Base-by-base conservation (phyloP, 805 yeast species). In the Zygosaccharomyces bailii region DNA sequence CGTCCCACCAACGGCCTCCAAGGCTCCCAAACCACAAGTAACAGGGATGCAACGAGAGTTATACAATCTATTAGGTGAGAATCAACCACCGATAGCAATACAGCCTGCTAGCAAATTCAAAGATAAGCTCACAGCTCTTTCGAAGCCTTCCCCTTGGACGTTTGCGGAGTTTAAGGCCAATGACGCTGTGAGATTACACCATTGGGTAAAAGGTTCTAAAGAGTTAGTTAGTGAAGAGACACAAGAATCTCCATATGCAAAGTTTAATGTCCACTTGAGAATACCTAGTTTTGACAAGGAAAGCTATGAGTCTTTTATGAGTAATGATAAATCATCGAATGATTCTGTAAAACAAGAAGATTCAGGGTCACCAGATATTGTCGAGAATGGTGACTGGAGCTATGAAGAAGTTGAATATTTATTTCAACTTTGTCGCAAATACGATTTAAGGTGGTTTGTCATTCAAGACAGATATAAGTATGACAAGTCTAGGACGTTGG, bases 21-120 rank as follows among this genome's bases (percentile, higher is more conserved):
- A 32, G 13, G 44, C 48, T 5, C 46, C 54, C 17, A 60, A 55
- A 36, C 60, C 55, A 11, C 61, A 54, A 37, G 63, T 73, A 35
- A 70, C 80, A 1, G 96, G 96, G 19, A 84, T 91, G 79, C 90
- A 86, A 50, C 76, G 98, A 54, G 99, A 93, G 62, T 70, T 93
- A 43, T 90, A 84, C 65, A 85, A 84, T 52, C 73, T 95, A 42
- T 70, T 93, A 32, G 99, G 99, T 4, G 90, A 93, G 31, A 88
- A 88, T 63, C 80, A 95, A 1, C 96, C 99, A 1, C 90, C 98
- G 0, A 78, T 76, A 5, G 75, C 74, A n/a, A 76, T 75, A n/a
- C 71, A 72, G 41, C 52, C 56, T 2, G 65, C 68, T n/a, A 68
- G 60, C 20, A 67, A 79, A 50, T 81, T 81, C 58, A 84, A 82